phyloP scores from a whole-genome alignment of 2,329 filamentous ascomycete genomes.

The Fusarium sp. region DNA sequence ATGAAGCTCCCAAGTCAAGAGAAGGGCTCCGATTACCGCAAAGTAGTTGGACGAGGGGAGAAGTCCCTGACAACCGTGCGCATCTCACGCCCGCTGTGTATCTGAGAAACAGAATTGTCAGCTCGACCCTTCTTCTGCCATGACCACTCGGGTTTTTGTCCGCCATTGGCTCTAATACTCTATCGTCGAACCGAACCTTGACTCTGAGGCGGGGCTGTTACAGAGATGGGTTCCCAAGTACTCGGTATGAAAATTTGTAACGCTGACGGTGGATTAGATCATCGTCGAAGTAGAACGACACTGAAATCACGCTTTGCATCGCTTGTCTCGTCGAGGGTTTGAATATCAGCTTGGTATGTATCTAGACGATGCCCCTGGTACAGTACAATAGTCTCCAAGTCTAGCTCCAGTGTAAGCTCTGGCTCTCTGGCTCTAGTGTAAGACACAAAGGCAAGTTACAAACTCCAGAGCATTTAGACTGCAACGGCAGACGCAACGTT shows the following conservation, averaged over 20 bases:
- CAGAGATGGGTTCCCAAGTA: conserved; percentile 19
- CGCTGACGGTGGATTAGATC: conserved; percentile 16
- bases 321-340: conserved; percentile 13
- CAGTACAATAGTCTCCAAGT: neutral
- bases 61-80: conserved; percentile 26
- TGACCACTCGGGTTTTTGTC: conserved; percentile 25
- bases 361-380: conserved; percentile 15
- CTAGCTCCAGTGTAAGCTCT: conserved; percentile 23
- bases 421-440: conserved; percentile 21
- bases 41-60: conserved; percentile 14
- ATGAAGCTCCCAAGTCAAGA: conserved; percentile 1
- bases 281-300: conserved; percentile 9
- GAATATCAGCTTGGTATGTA: conserved; percentile 1
- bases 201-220: conserved; percentile 13
- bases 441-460: neutral
- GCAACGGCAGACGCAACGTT: conserved; percentile 37
- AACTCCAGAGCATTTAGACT: conserved; percentile 7
- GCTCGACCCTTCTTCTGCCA: neutral
- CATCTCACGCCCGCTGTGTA: conserved; percentile 22
- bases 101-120: conserved; percentile 12
- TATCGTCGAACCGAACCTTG: conserved; percentile 19
- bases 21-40: conserved; percentile 20
- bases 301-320: conserved; percentile 14
- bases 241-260: conserved; percentile 14
- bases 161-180: conserved; percentile 8